These are phyloP conservation scores for Sporisorium scitamineum DNA, from an alignment of 1,284 basidiomycete species.

Conservation along the genomic window DNA sequence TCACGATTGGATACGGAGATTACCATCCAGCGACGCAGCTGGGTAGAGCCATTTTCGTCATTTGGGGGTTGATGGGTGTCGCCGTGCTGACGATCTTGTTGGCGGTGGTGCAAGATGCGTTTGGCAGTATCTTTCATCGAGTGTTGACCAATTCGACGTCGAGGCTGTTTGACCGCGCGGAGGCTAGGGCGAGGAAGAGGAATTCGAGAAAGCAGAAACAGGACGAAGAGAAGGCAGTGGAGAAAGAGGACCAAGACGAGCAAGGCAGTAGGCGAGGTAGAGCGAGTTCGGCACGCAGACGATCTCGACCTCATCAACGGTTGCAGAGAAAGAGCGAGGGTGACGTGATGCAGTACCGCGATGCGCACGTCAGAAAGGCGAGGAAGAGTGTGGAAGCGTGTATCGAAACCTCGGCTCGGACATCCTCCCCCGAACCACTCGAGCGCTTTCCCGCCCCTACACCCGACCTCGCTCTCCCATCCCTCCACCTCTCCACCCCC, in stretches of 20 bases:
- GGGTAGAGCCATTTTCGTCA: slow-evolving; percentile 81
- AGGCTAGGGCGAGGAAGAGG: slow-evolving; percentile 28
- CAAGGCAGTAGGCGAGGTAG: neutral
- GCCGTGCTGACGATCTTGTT: slow-evolving; percentile 57
- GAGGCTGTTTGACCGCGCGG: slow-evolving; percentile 34
- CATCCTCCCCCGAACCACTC: slow-evolving; percentile 2
- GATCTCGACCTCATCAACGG: slow-evolving; percentile 2
- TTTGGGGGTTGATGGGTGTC: slow-evolving; percentile 76
- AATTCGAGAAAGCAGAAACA: slow-evolving; percentile 4
- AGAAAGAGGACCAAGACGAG: neutral
- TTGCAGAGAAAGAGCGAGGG: slow-evolving; percentile 29
- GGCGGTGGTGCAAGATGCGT: slow-evolving; percentile 72
- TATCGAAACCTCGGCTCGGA: slow-evolving; percentile 10
- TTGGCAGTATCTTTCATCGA: slow-evolving; percentile 43
- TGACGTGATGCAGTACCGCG: neutral
- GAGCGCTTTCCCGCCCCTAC: neutral
- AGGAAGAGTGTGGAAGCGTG: slow-evolving; percentile 31
- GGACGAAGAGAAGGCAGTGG: neutral
- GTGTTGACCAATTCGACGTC: slow-evolving; percentile 25
- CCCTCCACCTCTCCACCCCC: neutral
- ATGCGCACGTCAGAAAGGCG: neutral
- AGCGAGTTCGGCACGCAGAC: neutral
- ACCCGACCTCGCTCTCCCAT: neutral
- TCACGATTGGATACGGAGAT: slow-evolving; percentile 63
- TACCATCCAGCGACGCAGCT: slow-evolving; percentile 67